Percentiles rank a stretch among this genome's conserved stretches.
Evolutionary conservation across 192 early-diverging fungal species (phyloP).

Genomic region (Linnemannia elongata): DNA sequence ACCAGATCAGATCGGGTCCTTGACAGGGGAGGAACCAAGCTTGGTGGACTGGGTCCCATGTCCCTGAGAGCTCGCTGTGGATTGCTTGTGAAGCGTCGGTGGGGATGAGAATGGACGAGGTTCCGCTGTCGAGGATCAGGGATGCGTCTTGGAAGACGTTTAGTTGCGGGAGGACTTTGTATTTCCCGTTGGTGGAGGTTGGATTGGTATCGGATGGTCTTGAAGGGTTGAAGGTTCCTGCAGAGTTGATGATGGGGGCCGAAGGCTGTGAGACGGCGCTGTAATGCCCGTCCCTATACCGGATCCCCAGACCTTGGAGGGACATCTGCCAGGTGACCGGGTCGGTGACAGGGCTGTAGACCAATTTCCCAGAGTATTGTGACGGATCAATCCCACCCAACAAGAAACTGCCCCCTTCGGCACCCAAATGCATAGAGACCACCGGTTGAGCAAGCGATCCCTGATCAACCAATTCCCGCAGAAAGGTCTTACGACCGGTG

Average conservation of each 20-base stretch:
- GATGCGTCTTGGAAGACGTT: conserved; percentile 29
- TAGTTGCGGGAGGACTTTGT: conserved; percentile 2
- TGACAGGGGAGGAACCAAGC: conserved; percentile 40
- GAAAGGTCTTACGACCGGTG: conserved; percentile 35
- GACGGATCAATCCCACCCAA: conserved; percentile 26
- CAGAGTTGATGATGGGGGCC: not conserved
- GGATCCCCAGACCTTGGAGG: conserved; percentile 23
- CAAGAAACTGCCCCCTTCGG: conserved; percentile 22
- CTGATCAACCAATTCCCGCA: conserved; percentile 34
- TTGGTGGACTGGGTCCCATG: conserved; percentile 17
- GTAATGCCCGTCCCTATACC: not conserved
- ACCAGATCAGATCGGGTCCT: conserved; percentile 41
- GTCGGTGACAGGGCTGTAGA: conserved; percentile 39
- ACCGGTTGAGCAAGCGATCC: conserved; percentile 19
- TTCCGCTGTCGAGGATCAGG: conserved; percentile 41
- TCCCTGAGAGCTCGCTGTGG: conserved; percentile 23
- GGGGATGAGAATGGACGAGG: conserved; percentile 36
- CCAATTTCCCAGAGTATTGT: conserved; percentile 21
- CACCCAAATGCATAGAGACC: conserved; percentile 27
- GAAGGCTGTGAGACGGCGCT: not conserved
- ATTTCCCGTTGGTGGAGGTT: not conserved
- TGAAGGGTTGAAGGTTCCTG: not conserved
- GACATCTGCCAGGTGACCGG: conserved; percentile 41
- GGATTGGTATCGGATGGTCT: not conserved
- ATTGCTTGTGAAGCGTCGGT: conserved; percentile 30